Base-by-base conservation (phyloP, 169 alveolate genomes). In the Cryptosporidium tyzzeri region DNA sequence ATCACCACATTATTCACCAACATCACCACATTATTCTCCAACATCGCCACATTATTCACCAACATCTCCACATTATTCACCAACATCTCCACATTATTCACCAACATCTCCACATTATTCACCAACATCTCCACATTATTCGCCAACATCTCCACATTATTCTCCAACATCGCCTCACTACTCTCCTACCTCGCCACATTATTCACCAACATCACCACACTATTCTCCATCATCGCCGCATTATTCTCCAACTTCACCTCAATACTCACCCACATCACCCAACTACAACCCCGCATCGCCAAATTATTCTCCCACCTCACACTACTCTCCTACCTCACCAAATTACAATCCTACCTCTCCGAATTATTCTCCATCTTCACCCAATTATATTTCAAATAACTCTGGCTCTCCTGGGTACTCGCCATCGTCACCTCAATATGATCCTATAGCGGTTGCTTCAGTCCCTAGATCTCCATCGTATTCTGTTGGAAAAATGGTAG, bases 181-280 rank as follows among this genome's bases (percentile, higher is more conserved):
- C 70, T 91, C 95, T 2, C 97, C 97, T 26, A 94, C 97, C 21
- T 93, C 96, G 2, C 97, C 97, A 0, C 94, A 95, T 35, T 95
- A 95, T 73, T 93, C 97, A 3, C 94, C 94, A 6, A 61, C 74
- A 18, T 71, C 94, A 6, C 94, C 91, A 6, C 70, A 85, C 26
- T 92, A 85, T 53, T 51, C 85, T 6, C 86, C 94, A n/a, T 91
- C 97, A 0, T 92, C 95, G 6, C 98, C 97, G 39, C 92, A 86
- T 58, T 93, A 95, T 71, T 93, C 95, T 6, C 98, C 98, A 9
- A 85, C 97, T 37, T 94, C 97, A 2, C 98, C 99, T 1, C 93
- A 94, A 2, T 96, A 95, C 85, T 93, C 97, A 0, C 98, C 98
- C 2, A 95, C 98, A 1, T 96, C 98, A n/a, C 97, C 97, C 18